Evolutionary conservation across 306 rosid species (phyloP), one percentile per base, ranked within the genome.

Genomic region (Myrica gale): DNA sequence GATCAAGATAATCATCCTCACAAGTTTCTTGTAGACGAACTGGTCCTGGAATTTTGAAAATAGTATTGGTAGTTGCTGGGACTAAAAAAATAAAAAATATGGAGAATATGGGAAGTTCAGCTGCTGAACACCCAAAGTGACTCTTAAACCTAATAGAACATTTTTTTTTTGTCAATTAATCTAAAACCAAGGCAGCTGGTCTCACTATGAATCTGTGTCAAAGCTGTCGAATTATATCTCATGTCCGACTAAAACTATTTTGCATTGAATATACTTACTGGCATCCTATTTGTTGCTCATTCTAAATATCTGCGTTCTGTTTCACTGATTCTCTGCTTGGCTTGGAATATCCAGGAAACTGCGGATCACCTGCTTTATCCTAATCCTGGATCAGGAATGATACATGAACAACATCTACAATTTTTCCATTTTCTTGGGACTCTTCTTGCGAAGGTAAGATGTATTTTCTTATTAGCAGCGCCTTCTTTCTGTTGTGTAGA

Each of bases 301-400:
- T 68, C 46, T 75, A 9, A 56, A 53, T 71, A 71, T 76, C 69
- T 78, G 77, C 41, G 42, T 71, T 76, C 50, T 76, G 77, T 57
- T 75, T 61, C 66, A 69, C 82, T 82, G 61, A 58, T 72, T 79
- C 82, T 37, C 7, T 60, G 63, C 57, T 69, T 84, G 76, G 53
- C 52, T 78, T 87, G 60, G 72, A 69, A 41, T 79, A 71, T 78
- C 68, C 91, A 95, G 99, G 99, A 92, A 84, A 92, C 99, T 42
- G 80, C 90, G 6, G 96, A 95, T 89, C 97, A 89, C 89, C 83
- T 95, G 83, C 97, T 92, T 57, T 95, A 90, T 80, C 99, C 99
- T 69, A 95, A 92, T 82, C 99, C 99, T 82, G 99, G 99, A 71
- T 95, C 99, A 16, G 99, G 99, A 80, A 89, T 95, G 97, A 92